A percentile compares a stretch with the other conserved stretches of the same genome.
phyloP scores from a whole-genome alignment of 1,284 basidiomycete genomes.

The Rhizoctonia solani region DNA sequence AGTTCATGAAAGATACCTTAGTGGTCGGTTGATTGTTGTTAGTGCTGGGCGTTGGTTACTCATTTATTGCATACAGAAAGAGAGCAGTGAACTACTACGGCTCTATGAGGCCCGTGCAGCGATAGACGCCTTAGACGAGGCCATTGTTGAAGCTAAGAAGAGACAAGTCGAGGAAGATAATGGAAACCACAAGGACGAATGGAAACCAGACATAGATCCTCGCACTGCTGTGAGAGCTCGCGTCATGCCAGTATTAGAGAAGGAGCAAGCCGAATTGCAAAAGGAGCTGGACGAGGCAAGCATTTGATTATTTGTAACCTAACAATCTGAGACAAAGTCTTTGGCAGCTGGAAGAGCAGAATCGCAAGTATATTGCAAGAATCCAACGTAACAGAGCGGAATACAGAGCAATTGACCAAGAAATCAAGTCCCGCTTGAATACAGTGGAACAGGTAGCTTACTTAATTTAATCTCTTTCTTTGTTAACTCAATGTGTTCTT shows the following conservation, averaged over 20 bases:
- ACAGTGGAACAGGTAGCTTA: slow-evolving; percentile 12
- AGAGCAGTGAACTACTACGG: slow-evolving; percentile 30
- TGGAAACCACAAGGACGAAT: slow-evolving; percentile 33
- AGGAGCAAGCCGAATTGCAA: slow-evolving; percentile 32
- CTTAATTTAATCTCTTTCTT: background rate
- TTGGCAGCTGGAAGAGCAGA: slow-evolving; percentile 18
- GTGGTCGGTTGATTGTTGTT: slow-evolving; percentile 12
- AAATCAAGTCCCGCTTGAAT: slow-evolving; percentile 8
- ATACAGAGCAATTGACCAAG: slow-evolving; percentile 23
- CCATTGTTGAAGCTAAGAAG: slow-evolving; percentile 35
- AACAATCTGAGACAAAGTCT: background rate
- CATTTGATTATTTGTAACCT: background rate
- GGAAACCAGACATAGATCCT: slow-evolving; percentile 35
- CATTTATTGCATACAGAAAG: slow-evolving; percentile 11
- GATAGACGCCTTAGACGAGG: slow-evolving; percentile 35
- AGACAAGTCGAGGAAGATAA: slow-evolving; percentile 11
- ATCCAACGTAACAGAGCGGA: slow-evolving; percentile 16
- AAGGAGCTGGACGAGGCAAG: slow-evolving; percentile 32
- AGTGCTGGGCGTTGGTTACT: background rate
- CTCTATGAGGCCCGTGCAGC: slow-evolving; percentile 35
- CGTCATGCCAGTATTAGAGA: slow-evolving; percentile 32
- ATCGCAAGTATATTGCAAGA: slow-evolving; percentile 8
- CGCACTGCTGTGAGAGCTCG: slow-evolving; percentile 35
- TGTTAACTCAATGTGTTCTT: background rate
- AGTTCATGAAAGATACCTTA: slow-evolving; percentile 31